Base-by-base conservation (phyloP, 169 alveolate species). In the Theileria orientalis region DNA sequence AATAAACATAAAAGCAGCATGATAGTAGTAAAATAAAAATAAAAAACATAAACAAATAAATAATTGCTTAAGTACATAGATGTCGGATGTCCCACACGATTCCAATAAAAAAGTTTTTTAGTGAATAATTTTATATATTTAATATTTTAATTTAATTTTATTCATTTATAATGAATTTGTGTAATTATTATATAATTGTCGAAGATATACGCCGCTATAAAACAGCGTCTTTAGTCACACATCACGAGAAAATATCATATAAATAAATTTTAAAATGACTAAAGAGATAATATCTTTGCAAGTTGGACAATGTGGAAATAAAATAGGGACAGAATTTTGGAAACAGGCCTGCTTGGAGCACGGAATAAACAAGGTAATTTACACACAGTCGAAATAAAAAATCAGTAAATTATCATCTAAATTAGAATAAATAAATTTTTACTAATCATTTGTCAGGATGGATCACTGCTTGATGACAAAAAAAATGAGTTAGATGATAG, bases 301-400 rank as follows among this genome's bases (percentile, higher is more conserved):
- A 87, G 99, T 97, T 33, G 99, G 99, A 57, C 99, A 98, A 84
- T 97, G 99, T 83, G 99, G 99, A 71, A 98, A 98, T 83, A 98
- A 98, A 86, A 95, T 98, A 30, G 99, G 99, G 6, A 94, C 94
- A 84, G 99, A 98, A 72, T 97, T 97, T 88, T 98, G 99, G 99
- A 96, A 98, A 76, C 96, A 96, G 74, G 90, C 97, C 35, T 96
- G 99, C 71, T 92, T 91, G 41, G 99, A 98, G 90, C 99, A 98
- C 76, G 99, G 99, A 49, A 95, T 97, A 49, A 92, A 91, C 82
- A 83, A 60, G 78, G 92, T 72, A 76, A 30, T 42, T 0, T 6
- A 46, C 52, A 19, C 16, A 5, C 41, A 27, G 3, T 41, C 3
- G 16, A 42, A n/a, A 42, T 42, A 51, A 27, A 42, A 16, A 42